Base-by-base conservation (phyloP, 176 grass and related monocot genomes). In the Phoenix roebelenii region DNA sequence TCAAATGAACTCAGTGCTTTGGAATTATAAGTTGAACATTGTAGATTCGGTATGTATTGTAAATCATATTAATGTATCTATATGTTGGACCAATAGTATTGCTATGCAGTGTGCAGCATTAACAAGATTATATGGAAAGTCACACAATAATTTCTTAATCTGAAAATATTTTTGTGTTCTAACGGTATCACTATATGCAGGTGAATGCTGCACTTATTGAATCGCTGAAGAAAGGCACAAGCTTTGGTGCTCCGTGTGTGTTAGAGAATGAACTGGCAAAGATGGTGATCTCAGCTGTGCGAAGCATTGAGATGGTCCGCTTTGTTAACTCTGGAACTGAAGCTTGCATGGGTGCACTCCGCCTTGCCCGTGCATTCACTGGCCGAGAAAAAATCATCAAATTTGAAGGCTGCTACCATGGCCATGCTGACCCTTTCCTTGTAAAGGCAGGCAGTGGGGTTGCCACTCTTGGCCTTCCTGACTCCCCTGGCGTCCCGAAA, bases 321-420 rank as follows among this genome's bases (percentile, higher is more conserved):
- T 98, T 98, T 80, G 93, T 98, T 22, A 98, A 98, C 57, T 98
- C 93, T 23, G 93, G 93, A 16, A 98, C 93, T 56, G 93, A 98
- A 71, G 93, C 87, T 50, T 98, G 93, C 76, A 98, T 98, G 93
- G 93, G 93, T 61, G 93, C 85, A 49, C 88, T 98, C 72, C 87
- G 93, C 24, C 84, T 98, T 72, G 93, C 86, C n/a, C 93, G 93
- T 64, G 87, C 93, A 55, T 98, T 80, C 65, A 98, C 93, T 54
- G 76, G 76, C 55, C 67, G 84, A 60, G 74, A 88, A 72, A 98
- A 98, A 70, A 73, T 92, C 63, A 55, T 98, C 63, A 98, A 98
- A 83, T 98, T 98, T 5, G 93, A 98, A 70, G 93, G 93, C 16
- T 98, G 93, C 64, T 98, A 98, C 74, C 93, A 98, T 66, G 93